These are phyloP conservation scores for Fagus crenata DNA, from an alignment of 306 rosid genomes.

Conservation along the genomic window DNA sequence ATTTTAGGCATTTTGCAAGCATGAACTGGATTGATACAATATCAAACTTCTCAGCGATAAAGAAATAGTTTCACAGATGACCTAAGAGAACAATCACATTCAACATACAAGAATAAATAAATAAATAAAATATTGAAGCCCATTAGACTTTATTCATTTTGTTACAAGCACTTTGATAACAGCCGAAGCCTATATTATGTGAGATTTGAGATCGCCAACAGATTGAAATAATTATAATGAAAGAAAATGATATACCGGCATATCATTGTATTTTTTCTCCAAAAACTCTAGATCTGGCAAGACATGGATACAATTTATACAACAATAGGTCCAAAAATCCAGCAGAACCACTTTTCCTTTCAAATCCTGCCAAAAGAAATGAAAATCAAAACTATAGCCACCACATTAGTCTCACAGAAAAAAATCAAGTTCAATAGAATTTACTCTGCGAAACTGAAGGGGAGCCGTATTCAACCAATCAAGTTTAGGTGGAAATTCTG, in stretches of 20 bases:
- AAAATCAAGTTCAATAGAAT: conserved; percentile 28
- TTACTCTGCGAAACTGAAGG: conserved; percentile 79
- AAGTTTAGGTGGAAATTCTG: conserved; percentile 89
- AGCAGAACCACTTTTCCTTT: conserved; percentile 91
- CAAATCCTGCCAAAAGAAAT: conserved; percentile 68
- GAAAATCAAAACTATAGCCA: conserved; percentile 11
- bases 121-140: conserved; percentile 14
- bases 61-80: background rate
- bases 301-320: conserved; percentile 97
- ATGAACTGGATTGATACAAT: background rate
- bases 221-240: conserved; percentile 24
- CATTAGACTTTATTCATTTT: conserved; percentile 13
- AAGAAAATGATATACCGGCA: conserved; percentile 64
- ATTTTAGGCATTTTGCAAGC: background rate
- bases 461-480: conserved; percentile 96
- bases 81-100: background rate
- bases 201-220: conserved; percentile 22
- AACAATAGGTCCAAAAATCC: conserved; percentile 96
- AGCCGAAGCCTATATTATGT: conserved; percentile 22
- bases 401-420: conserved; percentile 24
- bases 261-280: conserved; percentile 86
- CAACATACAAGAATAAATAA: background rate
- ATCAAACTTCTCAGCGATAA: background rate
- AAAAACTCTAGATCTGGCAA: conserved; percentile 84
- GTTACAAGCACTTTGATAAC: conserved; percentile 14